Conservation (phyloP, 208 protist genomes). For the Wallacemonas rigidus region DNA sequence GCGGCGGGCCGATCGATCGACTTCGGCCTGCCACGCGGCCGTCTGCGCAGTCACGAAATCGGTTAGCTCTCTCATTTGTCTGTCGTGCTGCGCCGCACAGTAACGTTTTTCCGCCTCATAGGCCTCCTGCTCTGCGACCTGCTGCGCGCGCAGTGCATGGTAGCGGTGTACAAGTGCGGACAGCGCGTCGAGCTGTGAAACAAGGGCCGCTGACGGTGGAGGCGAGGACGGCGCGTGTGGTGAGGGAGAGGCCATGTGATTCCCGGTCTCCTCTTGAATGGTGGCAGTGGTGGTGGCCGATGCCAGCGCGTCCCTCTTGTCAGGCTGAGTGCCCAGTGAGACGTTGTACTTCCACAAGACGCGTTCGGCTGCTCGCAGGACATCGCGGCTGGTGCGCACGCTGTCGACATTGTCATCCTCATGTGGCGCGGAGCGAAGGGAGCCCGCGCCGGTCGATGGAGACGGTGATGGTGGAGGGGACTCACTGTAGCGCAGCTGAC, state of each 20-base stretch:
- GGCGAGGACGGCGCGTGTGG: neutral
- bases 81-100: neutral
- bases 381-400: constrained; percentile 2
- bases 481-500: constrained; percentile 14
- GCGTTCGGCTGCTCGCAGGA: constrained; percentile 7
- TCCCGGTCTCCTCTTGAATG: too few relatives aligned
- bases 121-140: neutral
- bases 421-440: neutral
- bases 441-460: neutral
- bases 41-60: neutral
- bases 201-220: neutral
- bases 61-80: constrained; percentile 1
- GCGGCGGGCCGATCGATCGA: neutral
- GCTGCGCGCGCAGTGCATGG: neutral
- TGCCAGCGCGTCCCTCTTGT: neutral
- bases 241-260: neutral
- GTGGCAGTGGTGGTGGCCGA: neutral
- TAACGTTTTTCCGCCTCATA: constrained; percentile 3
- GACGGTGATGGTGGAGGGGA: neutral
- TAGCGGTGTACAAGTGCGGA: neutral
- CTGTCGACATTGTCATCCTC: neutral
- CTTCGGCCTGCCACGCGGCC: neutral
- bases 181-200: constrained; percentile 3
- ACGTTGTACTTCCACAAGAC: neutral
- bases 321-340: neutral